Conservation (phyloP, 352 stramenopile species). For the Globisporangium paroecandrum region DNA sequence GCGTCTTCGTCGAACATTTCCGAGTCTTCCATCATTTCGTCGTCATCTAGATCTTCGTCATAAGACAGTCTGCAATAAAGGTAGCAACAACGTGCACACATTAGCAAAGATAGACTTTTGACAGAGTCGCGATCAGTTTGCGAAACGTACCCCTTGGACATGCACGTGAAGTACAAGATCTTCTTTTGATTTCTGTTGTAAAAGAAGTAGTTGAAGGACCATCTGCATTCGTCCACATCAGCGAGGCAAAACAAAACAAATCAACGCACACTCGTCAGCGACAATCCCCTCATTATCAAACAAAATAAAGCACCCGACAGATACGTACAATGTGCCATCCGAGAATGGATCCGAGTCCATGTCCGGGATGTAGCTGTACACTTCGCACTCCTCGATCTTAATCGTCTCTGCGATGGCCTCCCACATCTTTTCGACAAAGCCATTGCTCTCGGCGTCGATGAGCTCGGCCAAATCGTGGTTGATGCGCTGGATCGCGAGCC, state of each 20-base stretch:
- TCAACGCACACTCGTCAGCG: background rate
- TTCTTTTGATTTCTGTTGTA: conserved; percentile 93
- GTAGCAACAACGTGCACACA: background rate
- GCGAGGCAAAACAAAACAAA: background rate
- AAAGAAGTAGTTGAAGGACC: conserved; percentile 96
- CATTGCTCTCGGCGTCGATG: conserved; percentile 96
- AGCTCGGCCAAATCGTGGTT: conserved; percentile 87
- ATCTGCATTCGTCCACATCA: conserved; percentile 30
- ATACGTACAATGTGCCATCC: conserved; percentile 79
- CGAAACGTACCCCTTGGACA: conserved; percentile 75
- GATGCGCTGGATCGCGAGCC: conserved; percentile 83
- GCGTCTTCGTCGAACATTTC: conserved; percentile 66
- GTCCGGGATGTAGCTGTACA: conserved; percentile 93
- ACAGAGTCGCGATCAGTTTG: background rate
- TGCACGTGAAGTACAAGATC: conserved; percentile 93
- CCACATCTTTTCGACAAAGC: conserved; percentile 99
- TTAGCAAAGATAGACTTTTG: background rate
- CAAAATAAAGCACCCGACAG: background rate
- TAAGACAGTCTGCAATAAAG: conserved; percentile 42
- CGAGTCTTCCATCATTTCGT: conserved; percentile 78
- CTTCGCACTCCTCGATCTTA: conserved; percentile 86
- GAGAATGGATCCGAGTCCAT: conserved; percentile 92
- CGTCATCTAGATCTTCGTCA: conserved; percentile 72
- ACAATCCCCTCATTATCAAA: background rate
- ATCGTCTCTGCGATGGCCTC: conserved; percentile 88